phyloP scores from a whole-genome alignment of 225 moss, liverwort and hornwort genomes.

The Lunularia cruciata region DNA sequence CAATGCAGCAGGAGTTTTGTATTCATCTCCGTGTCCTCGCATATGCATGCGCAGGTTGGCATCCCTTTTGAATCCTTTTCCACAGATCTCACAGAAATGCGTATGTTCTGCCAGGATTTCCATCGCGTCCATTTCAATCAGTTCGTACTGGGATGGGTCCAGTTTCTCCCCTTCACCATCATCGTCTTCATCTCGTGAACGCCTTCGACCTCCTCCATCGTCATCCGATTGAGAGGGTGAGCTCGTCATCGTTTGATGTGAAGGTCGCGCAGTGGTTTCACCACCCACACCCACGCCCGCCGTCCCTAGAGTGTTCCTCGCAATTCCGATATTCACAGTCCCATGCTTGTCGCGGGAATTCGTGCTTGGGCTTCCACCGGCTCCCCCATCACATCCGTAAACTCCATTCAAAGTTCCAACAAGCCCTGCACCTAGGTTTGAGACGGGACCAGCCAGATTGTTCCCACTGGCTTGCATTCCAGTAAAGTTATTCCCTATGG shows the following conservation, averaged over 20 bases:
- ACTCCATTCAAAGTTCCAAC: constrained; percentile 18
- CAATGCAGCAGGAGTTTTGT: constrained; percentile 89
- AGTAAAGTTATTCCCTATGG: constrained; percentile 34
- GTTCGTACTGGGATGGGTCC: constrained; percentile 74
- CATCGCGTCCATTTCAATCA: constrained; percentile 79
- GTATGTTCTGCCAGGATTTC: constrained; percentile 97
- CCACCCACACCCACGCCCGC: constrained; percentile 27
- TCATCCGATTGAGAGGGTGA: constrained; percentile 51
- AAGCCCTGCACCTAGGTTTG: constrained; percentile 36
- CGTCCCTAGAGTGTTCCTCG: constrained; percentile 11
- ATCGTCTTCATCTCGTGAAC: constrained; percentile 55
- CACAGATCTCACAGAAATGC: constrained; percentile 94
- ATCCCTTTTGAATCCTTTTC: constrained; percentile 93
- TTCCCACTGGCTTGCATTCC: constrained; percentile 27
- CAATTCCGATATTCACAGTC: constrained; percentile 19
- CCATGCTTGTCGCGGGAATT: constrained; percentile 15
- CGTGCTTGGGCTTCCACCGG: not conserved
- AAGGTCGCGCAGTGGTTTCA: not conserved
- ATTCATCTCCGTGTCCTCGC: constrained; percentile 97
- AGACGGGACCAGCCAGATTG: not conserved
- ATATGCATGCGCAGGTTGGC: constrained; percentile 97
- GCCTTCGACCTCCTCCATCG: constrained; percentile 32
- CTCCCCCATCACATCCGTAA: not conserved
- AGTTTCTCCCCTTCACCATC: constrained; percentile 71
- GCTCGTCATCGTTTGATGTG: not conserved